Base-by-base conservation (phyloP, 371 early-diverging fungal genomes). In the Mortierella sp. region DNA sequence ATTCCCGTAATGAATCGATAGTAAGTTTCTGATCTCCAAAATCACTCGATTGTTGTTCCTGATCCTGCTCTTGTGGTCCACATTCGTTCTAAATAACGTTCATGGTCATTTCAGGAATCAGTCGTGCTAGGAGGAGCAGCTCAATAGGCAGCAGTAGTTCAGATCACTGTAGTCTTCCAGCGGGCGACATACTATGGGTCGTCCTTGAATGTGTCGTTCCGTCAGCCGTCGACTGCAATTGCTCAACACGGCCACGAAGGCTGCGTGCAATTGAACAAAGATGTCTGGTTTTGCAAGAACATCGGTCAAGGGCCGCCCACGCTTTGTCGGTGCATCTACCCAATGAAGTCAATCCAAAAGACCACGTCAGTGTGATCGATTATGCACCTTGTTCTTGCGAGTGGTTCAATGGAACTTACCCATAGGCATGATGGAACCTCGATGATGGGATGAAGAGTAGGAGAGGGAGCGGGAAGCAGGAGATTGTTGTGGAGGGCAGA, bases 381-480 rank as follows among this genome's bases (percentile, higher is more conserved):
- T n/a, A n/a, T n/a, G n/a, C n/a, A n/a, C n/a, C n/a, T n/a, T n/a
- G n/a, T n/a, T n/a, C n/a, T n/a, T n/a, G n/a, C n/a, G n/a, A n/a
- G 45, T 38, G 26, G 24, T 21, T 55, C 38, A n/a, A n/a, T 21
- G 26, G 38, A 61, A 41, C 69, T 72, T 72, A 85, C 85, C 84
- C 42, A 82, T 84, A 2, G 85, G 84, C 53, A 84, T 82, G 39
- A 81, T 80, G 23, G 82, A 79, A 58, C 84, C 72, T 56, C 82
- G 78, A 43, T 80, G 67, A 39, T 64, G 71, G 23, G 79, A 74
- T 23, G 83, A 80, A 0, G 85, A 81, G 45, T 64, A 78, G 19
- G 79, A 80, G 28, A 76, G 39, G 12, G 80, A 76, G 19, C 80
- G 63, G 21, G 71, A 45, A 23, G 78, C 79, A 23, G 73, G 63